phyloP scores from a whole-genome alignment of 2,329 filamentous ascomycete species.

The Penicillium sp. region DNA sequence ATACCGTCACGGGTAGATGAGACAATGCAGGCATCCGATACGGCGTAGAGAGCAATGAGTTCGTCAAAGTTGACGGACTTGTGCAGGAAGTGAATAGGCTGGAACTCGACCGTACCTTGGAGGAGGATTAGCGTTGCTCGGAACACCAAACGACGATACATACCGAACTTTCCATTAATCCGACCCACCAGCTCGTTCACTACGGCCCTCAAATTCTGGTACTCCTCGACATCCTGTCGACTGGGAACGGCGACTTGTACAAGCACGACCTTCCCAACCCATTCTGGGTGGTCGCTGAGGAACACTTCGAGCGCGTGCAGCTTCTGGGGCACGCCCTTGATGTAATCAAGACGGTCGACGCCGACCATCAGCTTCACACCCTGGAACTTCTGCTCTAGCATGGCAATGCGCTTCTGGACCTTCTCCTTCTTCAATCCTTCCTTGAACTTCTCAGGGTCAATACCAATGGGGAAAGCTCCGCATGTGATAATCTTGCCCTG shows the following conservation, averaged over 20 bases:
- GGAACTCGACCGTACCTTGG: constrained; percentile 85
- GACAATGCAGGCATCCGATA: constrained; percentile 88
- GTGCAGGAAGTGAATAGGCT: constrained; percentile 98
- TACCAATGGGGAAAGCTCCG: constrained; percentile 95
- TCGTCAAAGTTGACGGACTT: constrained; percentile 95
- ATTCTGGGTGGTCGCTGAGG: constrained; percentile 92
- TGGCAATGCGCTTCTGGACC: constrained; percentile 82
- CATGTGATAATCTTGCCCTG: constrained; percentile 85
- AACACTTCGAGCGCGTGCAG: constrained; percentile 95
- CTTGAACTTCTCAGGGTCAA: constrained; percentile 94
- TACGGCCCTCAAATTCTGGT: constrained; percentile 90
- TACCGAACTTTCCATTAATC: constrained; percentile 91
- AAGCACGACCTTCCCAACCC: constrained; percentile 95
- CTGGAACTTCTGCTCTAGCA: constrained; percentile 84
- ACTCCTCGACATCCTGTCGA: constrained; percentile 93
- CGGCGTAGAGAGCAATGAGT: constrained; percentile 86
- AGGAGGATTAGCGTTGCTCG: constrained; percentile 11
- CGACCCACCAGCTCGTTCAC: constrained; percentile 95
- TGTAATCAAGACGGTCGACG: constrained; percentile 95
- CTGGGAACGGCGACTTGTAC: constrained; percentile 95
- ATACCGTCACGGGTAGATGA: constrained; percentile 97
- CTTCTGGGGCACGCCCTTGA: constrained; percentile 98
- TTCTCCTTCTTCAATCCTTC: constrained; percentile 81
- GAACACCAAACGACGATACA: constrained; percentile 14
- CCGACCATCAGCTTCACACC: constrained; percentile 96